These are phyloP conservation scores for Bullera alba DNA, from an alignment of 768 basidiomycete genomes.

Conservation along the genomic window DNA sequence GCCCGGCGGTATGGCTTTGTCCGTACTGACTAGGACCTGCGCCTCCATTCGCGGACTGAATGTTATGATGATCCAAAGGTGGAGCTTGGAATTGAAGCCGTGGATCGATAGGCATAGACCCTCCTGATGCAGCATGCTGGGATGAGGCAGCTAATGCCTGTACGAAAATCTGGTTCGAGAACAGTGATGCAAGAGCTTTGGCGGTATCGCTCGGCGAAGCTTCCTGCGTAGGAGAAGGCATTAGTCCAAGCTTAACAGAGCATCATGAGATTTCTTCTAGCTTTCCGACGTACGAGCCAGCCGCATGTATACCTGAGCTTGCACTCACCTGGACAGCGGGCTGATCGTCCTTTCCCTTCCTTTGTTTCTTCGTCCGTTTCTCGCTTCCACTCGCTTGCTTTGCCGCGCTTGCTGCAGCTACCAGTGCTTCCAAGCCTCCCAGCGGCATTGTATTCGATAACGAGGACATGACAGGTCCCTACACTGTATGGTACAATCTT, in stretches of 20 bases:
- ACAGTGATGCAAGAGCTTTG: background rate
- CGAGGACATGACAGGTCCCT: background rate
- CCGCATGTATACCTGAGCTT: too few species aligned
- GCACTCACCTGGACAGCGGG: constrained; percentile 13
- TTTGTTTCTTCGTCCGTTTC: background rate
- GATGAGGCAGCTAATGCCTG: constrained; percentile 5
- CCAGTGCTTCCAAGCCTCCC: constrained; percentile 16
- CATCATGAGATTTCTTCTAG: too few species aligned
- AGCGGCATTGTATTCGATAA: background rate
- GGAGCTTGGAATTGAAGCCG: background rate
- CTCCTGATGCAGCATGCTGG: constrained; percentile 6
- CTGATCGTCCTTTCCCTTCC: background rate
- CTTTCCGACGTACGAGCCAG: too few species aligned
- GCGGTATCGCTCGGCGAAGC: background rate
- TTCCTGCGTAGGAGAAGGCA: too few species aligned
- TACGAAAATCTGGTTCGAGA: background rate
- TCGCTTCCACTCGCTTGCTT: constrained; percentile 6
- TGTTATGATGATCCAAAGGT: too few species aligned
- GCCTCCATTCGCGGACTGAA: background rate
- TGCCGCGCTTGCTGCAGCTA: constrained; percentile 15
- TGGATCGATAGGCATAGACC: too few species aligned
- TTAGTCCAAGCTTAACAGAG: too few species aligned
- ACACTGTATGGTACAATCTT: background rate
- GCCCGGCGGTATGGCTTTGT: constrained; percentile 2
- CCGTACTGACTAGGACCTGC: background rate